Conservation (phyloP, 2,329 filamentous ascomycete species). For the Akanthomyces dipterigenus region DNA sequence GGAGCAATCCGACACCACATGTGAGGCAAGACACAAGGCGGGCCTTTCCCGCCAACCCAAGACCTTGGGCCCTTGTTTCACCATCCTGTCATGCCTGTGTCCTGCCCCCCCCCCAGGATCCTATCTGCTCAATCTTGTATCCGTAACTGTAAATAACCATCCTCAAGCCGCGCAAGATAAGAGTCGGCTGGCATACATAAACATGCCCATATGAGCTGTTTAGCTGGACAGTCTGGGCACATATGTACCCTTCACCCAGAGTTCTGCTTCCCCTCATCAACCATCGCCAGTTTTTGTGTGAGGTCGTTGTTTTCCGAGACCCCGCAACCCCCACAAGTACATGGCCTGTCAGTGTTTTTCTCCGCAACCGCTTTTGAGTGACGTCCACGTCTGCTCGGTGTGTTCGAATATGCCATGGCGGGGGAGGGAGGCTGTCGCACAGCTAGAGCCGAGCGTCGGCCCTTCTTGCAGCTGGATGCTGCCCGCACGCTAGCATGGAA, state of each 20-base stretch:
- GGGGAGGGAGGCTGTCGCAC: neutral
- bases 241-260: neutral
- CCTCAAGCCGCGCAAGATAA: too few relatives aligned
- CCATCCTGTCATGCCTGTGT: too few relatives aligned
- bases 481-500: slow-evolving; percentile 1
- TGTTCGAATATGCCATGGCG: slow-evolving; percentile 9
- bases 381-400: neutral
- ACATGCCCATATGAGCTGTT: too few relatives aligned
- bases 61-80: neutral
- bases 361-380: slow-evolving; percentile 1
- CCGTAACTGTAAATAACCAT: too few relatives aligned
- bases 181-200: too few relatives aligned
- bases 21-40: neutral
- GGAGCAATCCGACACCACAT: neutral
- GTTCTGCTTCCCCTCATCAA: neutral
- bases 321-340: neutral
- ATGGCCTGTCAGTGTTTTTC: neutral
- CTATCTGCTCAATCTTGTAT: too few relatives aligned
- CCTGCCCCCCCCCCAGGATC: neutral
- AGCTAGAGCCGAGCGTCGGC: neutral
- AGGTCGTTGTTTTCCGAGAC: neutral
- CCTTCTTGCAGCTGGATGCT: neutral
- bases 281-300: neutral
- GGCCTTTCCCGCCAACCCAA: neutral
- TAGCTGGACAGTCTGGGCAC: neutral